These are phyloP conservation scores for Fraxinus nigra DNA, from an alignment of 305 asterid genomes.

Conservation along the genomic window DNA sequence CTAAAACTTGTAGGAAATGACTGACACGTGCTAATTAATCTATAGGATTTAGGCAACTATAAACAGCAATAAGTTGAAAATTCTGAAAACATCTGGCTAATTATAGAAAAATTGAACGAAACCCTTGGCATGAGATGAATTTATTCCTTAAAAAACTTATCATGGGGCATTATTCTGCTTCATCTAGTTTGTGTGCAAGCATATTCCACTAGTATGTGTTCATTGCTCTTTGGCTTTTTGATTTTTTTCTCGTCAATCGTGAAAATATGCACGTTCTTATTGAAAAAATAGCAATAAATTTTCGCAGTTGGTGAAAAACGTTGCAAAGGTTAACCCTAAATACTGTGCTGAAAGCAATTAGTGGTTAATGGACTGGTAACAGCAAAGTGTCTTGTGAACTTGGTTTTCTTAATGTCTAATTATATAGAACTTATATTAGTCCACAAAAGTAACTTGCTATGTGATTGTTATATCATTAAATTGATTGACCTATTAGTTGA, in stretches of 20 bases:
- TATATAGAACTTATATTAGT: constrained; percentile 8
- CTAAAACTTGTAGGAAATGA: background rate
- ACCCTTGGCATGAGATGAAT: background rate
- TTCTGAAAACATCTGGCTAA: background rate
- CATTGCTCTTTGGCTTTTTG: background rate
- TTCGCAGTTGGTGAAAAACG: background rate
- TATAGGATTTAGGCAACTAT: background rate
- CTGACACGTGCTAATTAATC: background rate
- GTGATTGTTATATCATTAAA: background rate
- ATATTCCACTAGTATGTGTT: background rate
- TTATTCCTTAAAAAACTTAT: background rate
- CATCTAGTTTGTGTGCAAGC: background rate
- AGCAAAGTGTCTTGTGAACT: constrained; percentile 1
- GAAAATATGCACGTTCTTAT: background rate
- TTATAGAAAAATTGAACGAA: background rate
- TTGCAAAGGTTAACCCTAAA: background rate
- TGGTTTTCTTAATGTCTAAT: constrained; percentile 8
- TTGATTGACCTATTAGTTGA: constrained; percentile 10
- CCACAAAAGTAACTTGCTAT: background rate
- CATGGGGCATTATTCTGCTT: background rate
- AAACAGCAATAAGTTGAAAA: background rate
- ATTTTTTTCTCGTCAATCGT: background rate
- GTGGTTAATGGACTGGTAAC: background rate
- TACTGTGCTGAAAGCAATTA: background rate
- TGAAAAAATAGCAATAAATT: background rate